Evolutionary conservation across 441 rosid genomes (phyloP), one percentile per base, ranked within the genome.

Genomic region (Erodium trifolium): DNA sequence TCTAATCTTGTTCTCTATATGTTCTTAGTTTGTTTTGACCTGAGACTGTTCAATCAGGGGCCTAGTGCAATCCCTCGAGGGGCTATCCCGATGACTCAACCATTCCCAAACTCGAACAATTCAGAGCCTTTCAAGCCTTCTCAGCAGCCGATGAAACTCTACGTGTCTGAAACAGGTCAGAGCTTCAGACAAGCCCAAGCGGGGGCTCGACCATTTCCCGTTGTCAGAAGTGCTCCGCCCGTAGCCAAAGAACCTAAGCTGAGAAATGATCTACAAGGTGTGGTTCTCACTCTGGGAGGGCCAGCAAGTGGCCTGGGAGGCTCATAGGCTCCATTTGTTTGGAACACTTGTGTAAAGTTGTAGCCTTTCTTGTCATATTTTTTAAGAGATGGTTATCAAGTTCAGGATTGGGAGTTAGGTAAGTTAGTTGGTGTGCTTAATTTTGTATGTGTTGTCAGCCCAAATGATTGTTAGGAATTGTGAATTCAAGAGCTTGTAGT

Each of bases 251-350:
- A 34, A 66, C 68, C 83, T 27, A 80, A 78, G 76, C 77, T 73
- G 17, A 79, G 81, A 73, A 83, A 76, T 76, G 91, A 88, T 75
- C 85, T 88, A 43, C 82, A 81, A 68, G 95, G 87, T 59, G 87
- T 88, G 74, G 81, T 87, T 39, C 76, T 88, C 59, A 84, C 95
- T 29, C 77, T 88, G 9, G 94, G 94, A 76, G 90, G 90, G 49
- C 87, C 91, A 9, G 88, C 85, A 45, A 78, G 67, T 74, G 71
- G 78, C 1, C 23, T 13, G 18, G 23, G 23, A 55, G 62, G 62
- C 1, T 55, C 62, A 55, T 55, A 17, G 62, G 3, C 37, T 34
- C 37, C 37, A 34, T 34, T 41, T 5, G 9, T 6, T 41, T 7
- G 12, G 12, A 41, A 41, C 47, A 6, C 47, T 41, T 41, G 49